A percentile compares a stretch with the other conserved stretches of the same genome.
phyloP scores from a whole-genome alignment of 768 basidiomycete genomes.

The Xanthoconium purpureum region DNA sequence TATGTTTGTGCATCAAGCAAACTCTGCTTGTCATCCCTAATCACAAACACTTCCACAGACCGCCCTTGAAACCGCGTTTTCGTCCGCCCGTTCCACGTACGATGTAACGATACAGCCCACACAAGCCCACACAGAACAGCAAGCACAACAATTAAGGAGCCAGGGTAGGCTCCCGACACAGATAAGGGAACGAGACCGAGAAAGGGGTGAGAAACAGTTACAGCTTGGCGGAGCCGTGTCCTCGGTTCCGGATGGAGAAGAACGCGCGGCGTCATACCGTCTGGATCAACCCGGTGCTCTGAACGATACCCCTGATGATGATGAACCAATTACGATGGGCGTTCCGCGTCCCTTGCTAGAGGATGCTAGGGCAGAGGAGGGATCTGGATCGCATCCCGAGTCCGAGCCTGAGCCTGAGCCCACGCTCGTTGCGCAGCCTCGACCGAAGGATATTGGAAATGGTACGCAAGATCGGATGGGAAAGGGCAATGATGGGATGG shows the following conservation, averaged over 20 bases:
- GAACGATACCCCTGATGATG: not conserved
- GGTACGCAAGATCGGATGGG: not conserved
- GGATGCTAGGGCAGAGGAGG: not conserved
- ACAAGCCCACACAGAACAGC: constrained; percentile 16
- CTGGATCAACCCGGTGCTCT: not conserved
- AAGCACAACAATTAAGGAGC: not conserved
- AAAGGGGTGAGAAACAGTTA: constrained; percentile 2
- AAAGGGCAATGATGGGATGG: not conserved
- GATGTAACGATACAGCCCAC: constrained; percentile 39
- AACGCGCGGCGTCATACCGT: not conserved
- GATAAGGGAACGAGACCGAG: not conserved
- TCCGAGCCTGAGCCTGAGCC: constrained; percentile 14
- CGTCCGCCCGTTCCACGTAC: constrained; percentile 70
- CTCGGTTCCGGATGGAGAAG: not conserved
- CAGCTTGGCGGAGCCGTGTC: not conserved
- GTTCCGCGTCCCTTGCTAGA: constrained; percentile 9
- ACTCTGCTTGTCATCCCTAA: not conserved
- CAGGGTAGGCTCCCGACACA: not conserved
- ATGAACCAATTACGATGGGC: constrained; percentile 7
- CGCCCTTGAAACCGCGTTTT: constrained; percentile 66
- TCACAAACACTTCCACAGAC: constrained; percentile 36
- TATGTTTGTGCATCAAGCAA: constrained; percentile 24
- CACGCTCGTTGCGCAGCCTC: constrained; percentile 15
- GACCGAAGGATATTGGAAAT: not conserved
- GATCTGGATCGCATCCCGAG: constrained; percentile 3